Conservation (phyloP, 495 filamentous ascomycete species). For the Gamarada debralockiae region DNA sequence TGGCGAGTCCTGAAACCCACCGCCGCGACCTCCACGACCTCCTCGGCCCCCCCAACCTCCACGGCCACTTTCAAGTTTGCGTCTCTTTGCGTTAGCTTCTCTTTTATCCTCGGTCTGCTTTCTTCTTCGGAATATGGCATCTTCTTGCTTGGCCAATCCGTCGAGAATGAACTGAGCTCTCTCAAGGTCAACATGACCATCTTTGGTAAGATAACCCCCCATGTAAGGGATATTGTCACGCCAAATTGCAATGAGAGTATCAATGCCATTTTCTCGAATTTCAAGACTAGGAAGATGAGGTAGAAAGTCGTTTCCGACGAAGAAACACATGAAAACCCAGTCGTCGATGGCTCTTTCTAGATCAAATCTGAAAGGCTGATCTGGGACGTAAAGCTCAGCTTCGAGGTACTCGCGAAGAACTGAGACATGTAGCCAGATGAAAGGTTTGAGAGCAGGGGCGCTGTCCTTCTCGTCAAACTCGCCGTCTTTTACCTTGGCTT, state of each 20-base stretch:
- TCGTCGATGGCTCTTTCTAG: slow-evolving; percentile 96
- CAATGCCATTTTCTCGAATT: slow-evolving; percentile 95
- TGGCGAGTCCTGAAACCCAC: slow-evolving; percentile 15
- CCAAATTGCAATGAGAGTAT: slow-evolving; percentile 94
- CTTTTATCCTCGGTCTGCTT: slow-evolving; percentile 78
- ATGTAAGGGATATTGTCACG: slow-evolving; percentile 85
- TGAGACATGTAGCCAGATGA: slow-evolving; percentile 96
- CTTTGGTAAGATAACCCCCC: slow-evolving; percentile 93
- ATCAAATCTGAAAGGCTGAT: slow-evolving; percentile 77
- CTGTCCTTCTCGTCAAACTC: slow-evolving; percentile 83
- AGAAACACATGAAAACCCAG: slow-evolving; percentile 99
- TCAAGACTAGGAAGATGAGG: slow-evolving; percentile 95
- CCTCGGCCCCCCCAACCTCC: slow-evolving; percentile 42
- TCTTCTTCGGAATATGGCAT: slow-evolving; percentile 85
- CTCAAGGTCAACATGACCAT: slow-evolving; percentile 85
- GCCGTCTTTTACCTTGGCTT: slow-evolving; percentile 77
- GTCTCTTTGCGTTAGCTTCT: slow-evolving; percentile 70
- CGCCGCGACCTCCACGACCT: slow-evolving; percentile 32
- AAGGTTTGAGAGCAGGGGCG: slow-evolving; percentile 69
- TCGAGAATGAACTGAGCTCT: slow-evolving; percentile 84
- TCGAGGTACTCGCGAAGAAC: slow-evolving; percentile 91
- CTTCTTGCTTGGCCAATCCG: slow-evolving; percentile 91
- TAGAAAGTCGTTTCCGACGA: slow-evolving; percentile 98
- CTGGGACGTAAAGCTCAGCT: slow-evolving; percentile 78
- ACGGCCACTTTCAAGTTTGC: slow-evolving; percentile 59